Percentiles rank a stretch among this genome's conserved stretches.
Conservation (phyloP, 108 stramenopile species). For the Nitzschia putrida region DNA sequence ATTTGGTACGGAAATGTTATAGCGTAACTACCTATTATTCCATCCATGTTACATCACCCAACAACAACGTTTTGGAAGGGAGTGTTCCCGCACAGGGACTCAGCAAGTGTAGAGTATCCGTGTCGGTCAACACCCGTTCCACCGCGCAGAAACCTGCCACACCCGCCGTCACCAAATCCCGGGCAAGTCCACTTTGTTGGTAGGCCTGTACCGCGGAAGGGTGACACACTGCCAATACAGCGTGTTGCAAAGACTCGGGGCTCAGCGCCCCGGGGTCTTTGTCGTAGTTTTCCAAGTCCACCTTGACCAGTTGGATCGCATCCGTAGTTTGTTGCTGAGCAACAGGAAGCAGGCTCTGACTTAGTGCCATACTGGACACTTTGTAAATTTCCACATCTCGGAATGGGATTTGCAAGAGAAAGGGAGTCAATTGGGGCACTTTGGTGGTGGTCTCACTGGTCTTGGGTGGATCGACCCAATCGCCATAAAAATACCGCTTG, state of each 20-base stretch:
- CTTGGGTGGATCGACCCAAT: slow-evolving; percentile 30
- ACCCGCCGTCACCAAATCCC: slow-evolving; percentile 71
- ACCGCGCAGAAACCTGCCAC: slow-evolving; percentile 85
- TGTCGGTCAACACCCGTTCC: slow-evolving; percentile 71
- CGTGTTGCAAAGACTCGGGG: slow-evolving; percentile 50
- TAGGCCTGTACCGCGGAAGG: slow-evolving; percentile 70
- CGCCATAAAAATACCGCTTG: slow-evolving; percentile 85
- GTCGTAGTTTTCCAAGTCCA: slow-evolving; percentile 40
- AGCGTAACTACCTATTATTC: slow-evolving; percentile 46
- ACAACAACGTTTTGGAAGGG: slow-evolving; percentile 65
- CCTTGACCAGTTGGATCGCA: slow-evolving; percentile 60
- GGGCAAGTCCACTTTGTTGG: slow-evolving; percentile 51
- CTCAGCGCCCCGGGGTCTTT: not conserved
- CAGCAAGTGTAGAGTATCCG: slow-evolving; percentile 69
- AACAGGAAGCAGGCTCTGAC: slow-evolving; percentile 77
- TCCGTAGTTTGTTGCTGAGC: slow-evolving; percentile 82
- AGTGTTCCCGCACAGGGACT: slow-evolving; percentile 78
- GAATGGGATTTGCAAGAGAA: slow-evolving; percentile 64
- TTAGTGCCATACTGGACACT: slow-evolving; percentile 67
- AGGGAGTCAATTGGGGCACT: slow-evolving; percentile 75
- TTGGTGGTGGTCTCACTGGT: slow-evolving; percentile 18
- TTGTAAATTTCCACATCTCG: slow-evolving; percentile 61
- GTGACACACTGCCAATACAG: slow-evolving; percentile 82
- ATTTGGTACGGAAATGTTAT: too few species aligned
- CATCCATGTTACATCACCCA: slow-evolving; percentile 86